A percentile compares a stretch with the other conserved stretches of the same genome.
These are phyloP conservation scores for Alternaria burnsii DNA, from an alignment of 2,329 filamentous ascomycete species.

Conservation along the genomic window DNA sequence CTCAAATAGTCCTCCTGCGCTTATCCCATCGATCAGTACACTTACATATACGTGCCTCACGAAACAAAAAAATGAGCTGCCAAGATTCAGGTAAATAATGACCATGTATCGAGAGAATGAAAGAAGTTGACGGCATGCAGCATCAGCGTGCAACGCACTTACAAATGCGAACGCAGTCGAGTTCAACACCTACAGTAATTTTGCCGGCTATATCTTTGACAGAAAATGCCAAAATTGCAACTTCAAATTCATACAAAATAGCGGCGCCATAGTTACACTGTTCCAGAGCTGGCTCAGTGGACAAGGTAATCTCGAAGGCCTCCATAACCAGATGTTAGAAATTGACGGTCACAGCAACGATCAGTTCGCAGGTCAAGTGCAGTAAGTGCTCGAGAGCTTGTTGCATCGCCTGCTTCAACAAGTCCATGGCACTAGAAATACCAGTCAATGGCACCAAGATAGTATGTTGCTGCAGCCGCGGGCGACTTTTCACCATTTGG, in stretches of 20 bases:
- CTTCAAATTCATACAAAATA: not conserved
- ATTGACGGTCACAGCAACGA: not conserved
- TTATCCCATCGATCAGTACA: no score
- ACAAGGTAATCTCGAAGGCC: not conserved
- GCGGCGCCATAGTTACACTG: conserved; percentile 5
- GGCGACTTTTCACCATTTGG: conserved; percentile 45
- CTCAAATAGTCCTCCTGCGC: not conserved
- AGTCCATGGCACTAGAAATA: not conserved
- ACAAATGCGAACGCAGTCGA: not conserved
- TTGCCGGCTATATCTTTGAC: conserved; percentile 2
- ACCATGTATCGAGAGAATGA: not conserved
- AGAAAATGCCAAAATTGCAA: conserved; percentile 8
- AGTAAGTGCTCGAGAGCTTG: conserved; percentile 16
- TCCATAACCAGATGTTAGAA: not conserved
- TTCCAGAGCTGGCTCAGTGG: conserved; percentile 22
- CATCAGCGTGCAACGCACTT: not conserved
- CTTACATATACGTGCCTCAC: not conserved
- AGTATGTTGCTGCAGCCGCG: conserved; percentile 44
- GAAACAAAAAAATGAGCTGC: not conserved
- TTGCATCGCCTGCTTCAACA: conserved; percentile 19
- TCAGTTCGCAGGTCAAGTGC: conserved; percentile 19
- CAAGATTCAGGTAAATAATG: not conserved
- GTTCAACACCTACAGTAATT: conserved; percentile 8
- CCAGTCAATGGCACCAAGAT: conserved; percentile 6
- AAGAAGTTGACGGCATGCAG: not conserved